Base-by-base conservation (phyloP, 2,329 filamentous ascomycete genomes). In the Ascochyta koolunga region DNA sequence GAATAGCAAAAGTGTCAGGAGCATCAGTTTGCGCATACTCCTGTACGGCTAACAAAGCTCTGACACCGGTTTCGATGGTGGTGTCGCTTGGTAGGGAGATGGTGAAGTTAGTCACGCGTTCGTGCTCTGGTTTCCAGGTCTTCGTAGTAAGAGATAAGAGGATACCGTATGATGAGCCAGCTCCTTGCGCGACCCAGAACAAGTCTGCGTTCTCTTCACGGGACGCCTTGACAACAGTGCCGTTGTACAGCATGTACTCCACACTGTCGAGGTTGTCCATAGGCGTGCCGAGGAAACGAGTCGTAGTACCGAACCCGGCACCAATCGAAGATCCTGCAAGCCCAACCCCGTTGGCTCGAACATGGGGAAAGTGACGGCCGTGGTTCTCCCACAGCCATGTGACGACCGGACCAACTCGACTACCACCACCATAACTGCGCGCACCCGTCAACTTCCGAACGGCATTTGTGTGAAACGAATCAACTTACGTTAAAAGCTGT, bases 161-260 rank as follows among this genome's bases (percentile, higher is more conserved):
- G 15, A 60, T 50, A 9, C 60, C 60, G n/a, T 60, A 60, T 1
- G 59, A 61, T 0, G 60, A 60, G 5, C 59, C 60, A 10, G 59
- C 60, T 5, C 60, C 60, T 25, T 63, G 56, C 8, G 57, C 49
- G 1, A 60, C 67, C 58, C 65, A 69, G 57, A 61, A 68, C 2
- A 67, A 55, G 18, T 70, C 66, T 2, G 55, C 18, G 36, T 64
- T 62, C 16, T 49, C 47, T 4, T 41, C 43, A 19, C 52, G 47
- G 3, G 67, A 66, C 18, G 65, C 65, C 3, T 50, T 62, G 16
- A 61, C 52, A 7, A 64, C 48, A 15, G 56, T 57, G 35, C 67
- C 67, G 21, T 59, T 57, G 37, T 51, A 47, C 5, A 60, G 50
- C 50, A 60, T 58, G 32, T 54, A 40, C 4, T 59, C 55, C 6